Conservation (phyloP, 2,329 filamentous ascomycete species). For the Sarocladiaceae sp. region DNA sequence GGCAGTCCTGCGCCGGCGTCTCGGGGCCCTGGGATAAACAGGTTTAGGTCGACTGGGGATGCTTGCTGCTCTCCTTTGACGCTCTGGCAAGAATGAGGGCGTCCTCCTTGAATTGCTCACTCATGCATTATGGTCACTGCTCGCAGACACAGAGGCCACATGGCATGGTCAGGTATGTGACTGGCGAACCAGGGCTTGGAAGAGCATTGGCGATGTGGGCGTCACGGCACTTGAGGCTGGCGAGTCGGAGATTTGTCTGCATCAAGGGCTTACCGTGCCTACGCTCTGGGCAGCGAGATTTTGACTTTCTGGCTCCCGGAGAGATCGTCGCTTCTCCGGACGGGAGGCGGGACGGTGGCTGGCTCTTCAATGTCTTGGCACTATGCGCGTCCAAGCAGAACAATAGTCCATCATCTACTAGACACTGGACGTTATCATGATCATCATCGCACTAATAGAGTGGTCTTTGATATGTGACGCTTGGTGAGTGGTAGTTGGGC, state of each 20-base stretch:
- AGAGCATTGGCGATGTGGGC: no score
- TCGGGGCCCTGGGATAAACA: slow-evolving; percentile 4
- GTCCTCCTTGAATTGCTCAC: not conserved
- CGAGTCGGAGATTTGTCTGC: slow-evolving; percentile 9
- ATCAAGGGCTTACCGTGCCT: no score
- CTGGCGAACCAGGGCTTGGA: no score
- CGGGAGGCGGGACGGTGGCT: not conserved
- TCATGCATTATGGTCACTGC: no score
- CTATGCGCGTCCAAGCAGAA: no score
- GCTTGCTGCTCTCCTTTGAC: not conserved
- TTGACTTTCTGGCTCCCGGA: not conserved
- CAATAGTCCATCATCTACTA: no score
- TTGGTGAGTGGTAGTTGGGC: not conserved
- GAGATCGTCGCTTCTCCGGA: not conserved
- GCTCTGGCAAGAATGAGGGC: not conserved
- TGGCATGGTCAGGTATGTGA: no score
- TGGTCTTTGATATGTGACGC: no score
- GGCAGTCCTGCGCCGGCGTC: slow-evolving; percentile 4
- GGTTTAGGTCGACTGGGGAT: slow-evolving; percentile 1
- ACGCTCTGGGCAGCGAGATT: no score
- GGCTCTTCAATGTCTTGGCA: not conserved
- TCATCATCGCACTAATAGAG: no score
- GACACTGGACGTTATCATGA: no score
- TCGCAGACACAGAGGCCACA: no score
- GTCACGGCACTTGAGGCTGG: not conserved